Conservation (phyloP, 1,139 yeast genomes). For the Spathaspora jeffriesii region DNA sequence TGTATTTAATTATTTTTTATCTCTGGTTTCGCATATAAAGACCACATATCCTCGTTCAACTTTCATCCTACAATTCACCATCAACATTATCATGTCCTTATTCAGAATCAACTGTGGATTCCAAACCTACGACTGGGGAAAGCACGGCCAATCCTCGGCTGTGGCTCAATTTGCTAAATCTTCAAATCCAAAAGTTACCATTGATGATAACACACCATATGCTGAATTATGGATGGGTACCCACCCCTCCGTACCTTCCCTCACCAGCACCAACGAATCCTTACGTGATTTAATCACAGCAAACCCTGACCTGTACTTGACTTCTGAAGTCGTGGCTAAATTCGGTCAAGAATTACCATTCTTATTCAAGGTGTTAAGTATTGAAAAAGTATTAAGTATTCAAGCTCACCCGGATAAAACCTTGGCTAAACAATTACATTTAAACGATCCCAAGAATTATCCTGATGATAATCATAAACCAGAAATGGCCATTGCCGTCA, state of each 20-base stretch:
- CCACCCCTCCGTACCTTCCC: constrained; percentile 91
- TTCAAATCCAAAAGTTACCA: constrained; percentile 56
- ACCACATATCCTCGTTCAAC: too few relatives aligned
- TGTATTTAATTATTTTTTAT: too few relatives aligned
- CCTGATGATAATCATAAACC: constrained; percentile 99
- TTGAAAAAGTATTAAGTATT: constrained; percentile 88
- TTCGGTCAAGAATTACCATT: constrained; percentile 88
- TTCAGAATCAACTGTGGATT: constrained; percentile 56
- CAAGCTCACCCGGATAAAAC: constrained; percentile 98
- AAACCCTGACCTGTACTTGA: constrained; percentile 62
- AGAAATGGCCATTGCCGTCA: constrained; percentile 97
- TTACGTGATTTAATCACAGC: constrained; percentile 66
- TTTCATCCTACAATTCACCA: too few relatives aligned
- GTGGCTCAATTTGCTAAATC: constrained; percentile 85
- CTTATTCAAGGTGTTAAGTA: constrained; percentile 89
- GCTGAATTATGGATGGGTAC: constrained; percentile 99
- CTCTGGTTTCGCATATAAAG: too few relatives aligned
- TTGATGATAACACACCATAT: constrained; percentile 77
- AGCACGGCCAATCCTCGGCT: constrained; percentile 78
- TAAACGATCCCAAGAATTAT: constrained; percentile 85
- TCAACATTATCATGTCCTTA: constrained; percentile 16
- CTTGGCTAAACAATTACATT: constrained; percentile 75
- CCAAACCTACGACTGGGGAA: constrained; percentile 87
- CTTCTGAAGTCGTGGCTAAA: constrained; percentile 56
- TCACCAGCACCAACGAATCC: constrained; percentile 51